Evolutionary conservation across 441 rosid species (phyloP).

Genomic region (Macaranga tanarius): DNA sequence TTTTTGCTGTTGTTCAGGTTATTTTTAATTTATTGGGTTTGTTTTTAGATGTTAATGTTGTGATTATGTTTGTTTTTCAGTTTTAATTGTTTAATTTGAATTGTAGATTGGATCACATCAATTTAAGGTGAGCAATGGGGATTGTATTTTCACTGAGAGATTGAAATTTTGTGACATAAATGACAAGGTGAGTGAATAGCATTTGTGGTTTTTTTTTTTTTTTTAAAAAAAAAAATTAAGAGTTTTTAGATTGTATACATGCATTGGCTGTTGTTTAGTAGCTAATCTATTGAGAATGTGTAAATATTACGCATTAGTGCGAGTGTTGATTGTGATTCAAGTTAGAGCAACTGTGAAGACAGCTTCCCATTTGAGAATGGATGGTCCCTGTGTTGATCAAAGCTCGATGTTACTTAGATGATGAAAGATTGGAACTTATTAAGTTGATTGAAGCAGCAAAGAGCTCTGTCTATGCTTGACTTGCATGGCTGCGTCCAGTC

Average conservation of each 20-base stretch:
- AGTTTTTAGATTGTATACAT: neutral
- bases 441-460: neutral
- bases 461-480: neutral
- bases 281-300: too few species aligned
- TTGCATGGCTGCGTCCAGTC: too few species aligned
- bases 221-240: too few species aligned
- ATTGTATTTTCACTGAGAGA: conserved; percentile 72
- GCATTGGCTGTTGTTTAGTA: neutral
- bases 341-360: neutral
- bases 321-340: too few species aligned
- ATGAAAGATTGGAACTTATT: neutral
- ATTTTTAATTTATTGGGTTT: neutral
- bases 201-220: neutral
- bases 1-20: conserved; percentile 90
- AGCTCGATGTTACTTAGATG: neutral
- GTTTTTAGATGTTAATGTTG: neutral
- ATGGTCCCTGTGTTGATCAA: neutral
- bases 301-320: neutral
- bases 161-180: conserved; percentile 90
- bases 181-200: conserved; percentile 58
- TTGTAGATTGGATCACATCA: conserved; percentile 87
- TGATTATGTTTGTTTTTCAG: too few species aligned
- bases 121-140: conserved; percentile 90
- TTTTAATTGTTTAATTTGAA: neutral
- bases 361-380: neutral